Evolutionary conservation across 2,329 filamentous ascomycete species (phyloP).

Genomic region (Pseudogymnoascus sp.): DNA sequence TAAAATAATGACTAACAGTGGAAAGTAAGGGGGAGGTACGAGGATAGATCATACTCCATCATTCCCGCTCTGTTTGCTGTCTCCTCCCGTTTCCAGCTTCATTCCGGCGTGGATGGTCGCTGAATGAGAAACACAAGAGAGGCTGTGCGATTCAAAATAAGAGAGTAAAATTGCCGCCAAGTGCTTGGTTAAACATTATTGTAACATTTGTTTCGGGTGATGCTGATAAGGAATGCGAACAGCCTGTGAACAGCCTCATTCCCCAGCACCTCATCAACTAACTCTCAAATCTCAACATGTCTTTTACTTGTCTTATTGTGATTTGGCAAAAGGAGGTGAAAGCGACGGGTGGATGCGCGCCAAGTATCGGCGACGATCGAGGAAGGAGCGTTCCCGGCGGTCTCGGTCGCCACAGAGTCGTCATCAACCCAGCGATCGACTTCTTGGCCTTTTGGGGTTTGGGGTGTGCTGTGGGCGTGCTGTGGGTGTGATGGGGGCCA

Average conservation of each 20-base stretch:
- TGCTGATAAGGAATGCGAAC: background rate
- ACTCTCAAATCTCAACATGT: background rate
- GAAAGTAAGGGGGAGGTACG: background rate
- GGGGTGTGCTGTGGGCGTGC: background rate
- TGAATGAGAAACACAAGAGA: background rate
- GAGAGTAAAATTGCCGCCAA: slow-evolving; percentile 1
- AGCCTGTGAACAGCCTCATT: background rate
- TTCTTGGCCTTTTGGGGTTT: background rate
- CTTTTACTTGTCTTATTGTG: background rate
- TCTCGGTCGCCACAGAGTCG: background rate
- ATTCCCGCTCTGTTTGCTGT: background rate
- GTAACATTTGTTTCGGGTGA: background rate
- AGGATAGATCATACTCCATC: background rate
- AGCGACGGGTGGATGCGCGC: background rate
- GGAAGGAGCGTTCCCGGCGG: background rate
- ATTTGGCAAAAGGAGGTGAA: background rate
- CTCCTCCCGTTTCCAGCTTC: background rate
- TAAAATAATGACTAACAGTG: background rate
- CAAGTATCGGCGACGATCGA: background rate
- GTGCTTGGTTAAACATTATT: background rate
- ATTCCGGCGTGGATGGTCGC: background rate
- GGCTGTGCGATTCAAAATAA: background rate
- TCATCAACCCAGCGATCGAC: background rate
- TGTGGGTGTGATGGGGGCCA: background rate
- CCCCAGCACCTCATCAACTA: background rate